A percentile compares a stretch with the other conserved stretches of the same genome.
Conservation (phyloP, 352 stramenopile genomes). For the Phytopythium montanum region DNA sequence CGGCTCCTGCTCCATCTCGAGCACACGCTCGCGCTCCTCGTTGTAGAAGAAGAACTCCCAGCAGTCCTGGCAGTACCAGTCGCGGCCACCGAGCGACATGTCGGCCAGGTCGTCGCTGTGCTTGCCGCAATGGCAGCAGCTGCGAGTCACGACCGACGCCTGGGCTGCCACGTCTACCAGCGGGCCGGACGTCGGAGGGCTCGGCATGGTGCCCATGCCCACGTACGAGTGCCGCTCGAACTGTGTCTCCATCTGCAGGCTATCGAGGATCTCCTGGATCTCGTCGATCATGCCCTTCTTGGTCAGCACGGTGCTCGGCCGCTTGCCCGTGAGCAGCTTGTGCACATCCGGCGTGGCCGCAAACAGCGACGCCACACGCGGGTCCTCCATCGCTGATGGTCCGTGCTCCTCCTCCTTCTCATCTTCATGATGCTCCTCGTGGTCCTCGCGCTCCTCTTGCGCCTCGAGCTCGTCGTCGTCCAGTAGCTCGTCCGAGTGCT, state of each 20-base stretch:
- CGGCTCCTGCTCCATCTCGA: slow-evolving; percentile 15
- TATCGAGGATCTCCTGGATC: slow-evolving; percentile 76
- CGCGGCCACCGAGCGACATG: slow-evolving; percentile 33
- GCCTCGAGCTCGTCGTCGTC: neutral
- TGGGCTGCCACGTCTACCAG: slow-evolving; percentile 16
- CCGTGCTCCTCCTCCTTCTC: slow-evolving; percentile 13
- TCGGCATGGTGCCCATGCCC: slow-evolving; percentile 37
- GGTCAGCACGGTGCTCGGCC: slow-evolving; percentile 44
- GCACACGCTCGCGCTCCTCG: slow-evolving; percentile 29
- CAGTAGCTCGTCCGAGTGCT: slow-evolving; percentile 16
- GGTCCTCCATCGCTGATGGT: slow-evolving; percentile 36
- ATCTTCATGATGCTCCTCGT: slow-evolving; percentile 5
- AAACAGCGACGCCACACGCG: slow-evolving; percentile 53
- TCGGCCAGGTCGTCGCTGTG: slow-evolving; percentile 52
- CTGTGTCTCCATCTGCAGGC: slow-evolving; percentile 74
- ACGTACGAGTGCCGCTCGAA: slow-evolving; percentile 74
- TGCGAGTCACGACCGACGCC: slow-evolving; percentile 7
- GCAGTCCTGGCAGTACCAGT: slow-evolving; percentile 71
- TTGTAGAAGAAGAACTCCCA: slow-evolving; percentile 76
- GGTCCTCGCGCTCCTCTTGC: slow-evolving; percentile 7
- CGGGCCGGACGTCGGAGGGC: slow-evolving; percentile 12
- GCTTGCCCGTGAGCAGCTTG: slow-evolving; percentile 50
- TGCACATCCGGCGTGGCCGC: slow-evolving; percentile 40
- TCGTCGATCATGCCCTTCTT: slow-evolving; percentile 79
- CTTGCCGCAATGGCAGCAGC: slow-evolving; percentile 50